Percentiles rank a stretch among this genome's conserved stretches.
phyloP scores from a whole-genome alignment of 768 basidiomycete genomes.

The Tephrocybe sp. region DNA sequence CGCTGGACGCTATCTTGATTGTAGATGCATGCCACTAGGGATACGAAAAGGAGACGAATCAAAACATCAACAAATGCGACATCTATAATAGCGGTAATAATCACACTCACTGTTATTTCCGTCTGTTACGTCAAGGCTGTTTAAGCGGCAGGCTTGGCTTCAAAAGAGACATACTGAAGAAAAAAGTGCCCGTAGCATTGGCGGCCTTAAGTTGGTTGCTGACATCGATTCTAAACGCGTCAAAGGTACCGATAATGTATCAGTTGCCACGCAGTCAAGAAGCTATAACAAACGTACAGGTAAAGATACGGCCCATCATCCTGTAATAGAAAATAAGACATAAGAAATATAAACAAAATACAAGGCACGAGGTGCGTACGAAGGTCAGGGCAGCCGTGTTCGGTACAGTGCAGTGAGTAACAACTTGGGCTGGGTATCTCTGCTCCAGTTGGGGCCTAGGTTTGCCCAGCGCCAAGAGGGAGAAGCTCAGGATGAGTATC shows the following conservation, averaged over 20 bases:
- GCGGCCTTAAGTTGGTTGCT: conserved; percentile 17
- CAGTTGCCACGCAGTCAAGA: background rate
- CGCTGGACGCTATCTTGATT: conserved; percentile 22
- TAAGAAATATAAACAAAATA: background rate
- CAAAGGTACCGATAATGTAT: background rate
- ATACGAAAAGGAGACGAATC: background rate
- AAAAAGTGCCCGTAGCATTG: conserved; percentile 28
- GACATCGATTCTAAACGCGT: conserved; percentile 10
- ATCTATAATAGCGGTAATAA: background rate
- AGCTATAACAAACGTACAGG: conserved; percentile 4
- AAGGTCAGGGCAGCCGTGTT: conserved; percentile 19
- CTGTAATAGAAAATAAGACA: conserved; percentile 1
- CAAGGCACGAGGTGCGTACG: conserved; percentile 8
- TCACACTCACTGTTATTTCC: conserved; percentile 25
- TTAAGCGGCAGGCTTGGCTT: background rate
- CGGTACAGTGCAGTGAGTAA: conserved; percentile 17
- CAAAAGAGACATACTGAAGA: conserved; percentile 24
- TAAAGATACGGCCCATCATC: conserved; percentile 19
- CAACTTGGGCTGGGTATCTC: conserved; percentile 15
- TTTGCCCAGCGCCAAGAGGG: conserved; percentile 4
- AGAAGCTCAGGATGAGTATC: conserved; percentile 11
- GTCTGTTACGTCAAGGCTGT: conserved; percentile 10
- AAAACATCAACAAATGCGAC: background rate
- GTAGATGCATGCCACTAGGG: conserved; percentile 31
- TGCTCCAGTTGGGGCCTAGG: conserved; percentile 12